These are phyloP conservation scores for Anaeromyces robustus DNA, from an alignment of 192 early-diverging fungal genomes.

Conservation along the genomic window DNA sequence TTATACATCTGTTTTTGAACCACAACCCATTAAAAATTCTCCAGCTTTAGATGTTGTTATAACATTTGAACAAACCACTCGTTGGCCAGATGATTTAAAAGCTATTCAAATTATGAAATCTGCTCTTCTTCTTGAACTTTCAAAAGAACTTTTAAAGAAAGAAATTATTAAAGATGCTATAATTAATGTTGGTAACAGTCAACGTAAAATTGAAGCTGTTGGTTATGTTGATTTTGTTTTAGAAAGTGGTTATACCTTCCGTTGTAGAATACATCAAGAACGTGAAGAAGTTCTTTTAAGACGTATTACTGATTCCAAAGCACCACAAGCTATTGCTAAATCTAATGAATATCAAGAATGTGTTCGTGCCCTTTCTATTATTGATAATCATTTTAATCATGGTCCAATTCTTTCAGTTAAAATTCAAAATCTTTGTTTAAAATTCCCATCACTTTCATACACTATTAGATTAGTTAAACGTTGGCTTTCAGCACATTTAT, in stretches of 20 bases:
- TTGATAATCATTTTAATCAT: conserved; percentile 23
- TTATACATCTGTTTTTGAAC: conserved; percentile 58
- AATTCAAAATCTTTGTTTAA: conserved; percentile 60
- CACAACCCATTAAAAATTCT: conserved; percentile 32
- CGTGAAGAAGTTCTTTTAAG: conserved; percentile 49
- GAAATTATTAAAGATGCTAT: conserved; percentile 28
- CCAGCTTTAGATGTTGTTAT: conserved; percentile 50
- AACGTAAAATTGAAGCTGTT: conserved; percentile 10
- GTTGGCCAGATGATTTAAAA: conserved; percentile 78
- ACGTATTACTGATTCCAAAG: conserved; percentile 16
- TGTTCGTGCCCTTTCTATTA: conserved; percentile 1
- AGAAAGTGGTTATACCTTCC: conserved; percentile 57
- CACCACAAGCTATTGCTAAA: background rate
- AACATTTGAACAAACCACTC: conserved; percentile 63
- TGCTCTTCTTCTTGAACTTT: conserved; percentile 70
- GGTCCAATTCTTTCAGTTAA: conserved; percentile 37
- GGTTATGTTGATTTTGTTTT: conserved; percentile 57
- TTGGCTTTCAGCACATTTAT: conserved; percentile 72
- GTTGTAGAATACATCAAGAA: conserved; percentile 57
- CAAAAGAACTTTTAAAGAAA: conserved; percentile 26
- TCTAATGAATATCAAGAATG: background rate
- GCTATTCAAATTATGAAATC: conserved; percentile 82
- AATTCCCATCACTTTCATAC: conserved; percentile 53
- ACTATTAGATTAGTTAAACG: conserved; percentile 79
- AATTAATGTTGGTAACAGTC: conserved; percentile 12